Base-by-base conservation (phyloP, 2,329 filamentous ascomycete genomes). In the Fusarium equiseti region DNA sequence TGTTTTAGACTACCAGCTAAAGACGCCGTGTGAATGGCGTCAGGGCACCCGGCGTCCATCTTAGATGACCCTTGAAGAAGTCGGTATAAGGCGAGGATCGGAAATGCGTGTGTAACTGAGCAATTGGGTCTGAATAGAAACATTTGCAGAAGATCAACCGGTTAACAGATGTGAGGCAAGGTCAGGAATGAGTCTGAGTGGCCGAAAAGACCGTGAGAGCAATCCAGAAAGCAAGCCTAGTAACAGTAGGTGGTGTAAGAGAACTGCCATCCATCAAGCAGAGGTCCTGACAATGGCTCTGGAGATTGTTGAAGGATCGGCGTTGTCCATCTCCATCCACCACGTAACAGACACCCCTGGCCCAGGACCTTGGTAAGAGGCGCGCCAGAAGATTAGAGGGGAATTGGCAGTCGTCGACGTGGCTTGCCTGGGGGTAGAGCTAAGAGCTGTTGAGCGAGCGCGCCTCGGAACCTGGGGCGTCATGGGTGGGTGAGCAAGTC, bases 261-360 rank as follows among this genome's bases (percentile, higher is more conserved):
- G 60, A 54, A 60, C 29, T 16, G 44, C 26, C 54, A 55, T 60
- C 29, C 60, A 56, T 59, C 50, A 52, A 63, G 18, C 32, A 71
- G 56, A 66, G 50, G 66, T 75, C 66, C 66, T 60, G 59, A 44
- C 51, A 71, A 74, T 59, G 64, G 57, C 63, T 68, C 65, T 72
- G 51, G 59, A 73, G 59, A 75, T 73, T 74, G 66, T 70, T 54
- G 60, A 63, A 68, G 69, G 75, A 77, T 77, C 72, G 63, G 65
- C 73, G 59, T 65, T 59, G 63, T 62, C 64, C 48, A 66, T 61
- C 72, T 61, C 66, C 57, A 57, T 63, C 68, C 63, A 63, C 70
- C 57, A 65, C 63, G 50, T 54, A 69, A 63, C 59, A 53, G 43
- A 31, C 68, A 72, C 67, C 71, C 73, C 69, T 72, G 71, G 74